phyloP scores from a whole-genome alignment of 306 rosid genomes.

The Cucumis cinereus region DNA sequence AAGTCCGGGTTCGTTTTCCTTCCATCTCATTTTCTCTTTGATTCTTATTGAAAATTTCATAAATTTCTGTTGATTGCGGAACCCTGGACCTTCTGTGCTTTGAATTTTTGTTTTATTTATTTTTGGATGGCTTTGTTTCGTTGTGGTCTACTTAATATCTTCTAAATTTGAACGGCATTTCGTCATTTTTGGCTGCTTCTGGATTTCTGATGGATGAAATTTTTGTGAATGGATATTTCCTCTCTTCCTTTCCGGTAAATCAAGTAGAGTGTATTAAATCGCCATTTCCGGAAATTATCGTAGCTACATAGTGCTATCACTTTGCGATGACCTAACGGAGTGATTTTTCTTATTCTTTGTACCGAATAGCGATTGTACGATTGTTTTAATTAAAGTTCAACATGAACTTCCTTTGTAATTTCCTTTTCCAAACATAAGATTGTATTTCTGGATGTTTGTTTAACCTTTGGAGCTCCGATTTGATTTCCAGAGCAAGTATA shows the following conservation, averaged over 20 bases:
- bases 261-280: background rate
- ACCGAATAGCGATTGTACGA: background rate
- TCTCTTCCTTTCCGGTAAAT: background rate
- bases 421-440: background rate
- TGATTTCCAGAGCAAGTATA: conserved; percentile 42
- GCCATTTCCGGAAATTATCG: background rate
- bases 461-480: background rate
- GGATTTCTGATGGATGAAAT: no score
- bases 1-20: conserved; percentile 29
- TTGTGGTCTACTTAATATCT: background rate
- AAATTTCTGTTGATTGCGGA: no score
- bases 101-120: background rate
- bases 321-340: background rate
- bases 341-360: background rate
- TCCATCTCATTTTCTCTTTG: conserved; percentile 1
- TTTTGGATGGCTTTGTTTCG: background rate
- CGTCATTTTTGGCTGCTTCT: background rate
- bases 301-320: background rate
- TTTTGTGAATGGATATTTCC: no score
- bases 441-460: background rate
- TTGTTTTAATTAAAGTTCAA: no score
- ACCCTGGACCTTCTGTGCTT: background rate
- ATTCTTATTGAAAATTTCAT: background rate
- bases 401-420: background rate
- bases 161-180: background rate